These are phyloP conservation scores for Collybia sp. DNA, from an alignment of 768 basidiomycete species.

Conservation along the genomic window DNA sequence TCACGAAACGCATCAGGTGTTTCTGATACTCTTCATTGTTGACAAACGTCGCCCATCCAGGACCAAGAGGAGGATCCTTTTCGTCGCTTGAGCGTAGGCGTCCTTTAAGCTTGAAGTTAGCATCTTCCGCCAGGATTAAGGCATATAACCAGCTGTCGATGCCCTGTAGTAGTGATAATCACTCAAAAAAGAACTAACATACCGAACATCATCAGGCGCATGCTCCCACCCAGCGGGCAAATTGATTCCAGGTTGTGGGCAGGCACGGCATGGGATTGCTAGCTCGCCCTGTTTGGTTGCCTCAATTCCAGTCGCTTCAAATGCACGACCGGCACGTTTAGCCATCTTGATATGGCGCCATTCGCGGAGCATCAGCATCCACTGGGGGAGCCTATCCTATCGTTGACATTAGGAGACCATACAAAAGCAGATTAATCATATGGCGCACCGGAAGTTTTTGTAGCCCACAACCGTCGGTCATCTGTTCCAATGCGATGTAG, in stretches of 20 bases:
- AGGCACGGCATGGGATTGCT: slow-evolving; percentile 21
- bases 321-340: slow-evolving; percentile 13
- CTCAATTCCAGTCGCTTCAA: slow-evolving; percentile 10
- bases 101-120: slow-evolving; percentile 12
- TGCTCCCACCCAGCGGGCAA: slow-evolving; percentile 15
- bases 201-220: slow-evolving; percentile 7
- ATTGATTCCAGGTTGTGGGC: slow-evolving; percentile 21
- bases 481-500: slow-evolving; percentile 10
- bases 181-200: slow-evolving; percentile 1
- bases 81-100: slow-evolving; percentile 5
- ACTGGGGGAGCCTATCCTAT: slow-evolving; percentile 4
- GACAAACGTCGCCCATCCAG: slow-evolving; percentile 10
- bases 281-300: slow-evolving; percentile 12
- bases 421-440: neutral
- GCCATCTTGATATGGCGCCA: slow-evolving; percentile 14
- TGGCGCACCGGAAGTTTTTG: slow-evolving; percentile 3
- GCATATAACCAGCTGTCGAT: slow-evolving; percentile 4
- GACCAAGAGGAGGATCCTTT: slow-evolving; percentile 10
- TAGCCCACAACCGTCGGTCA: slow-evolving; percentile 4
- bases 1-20: slow-evolving; percentile 8
- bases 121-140: slow-evolving; percentile 12
- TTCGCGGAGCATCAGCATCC: slow-evolving; percentile 11
- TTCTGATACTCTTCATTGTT: slow-evolving; percentile 1
- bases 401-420: too few relatives aligned
- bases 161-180: neutral